Percentiles rank a stretch among this genome's conserved stretches.
Conservation (phyloP, 2,329 filamentous ascomycete species). For the Calonectria pseudoreteaudii region DNA sequence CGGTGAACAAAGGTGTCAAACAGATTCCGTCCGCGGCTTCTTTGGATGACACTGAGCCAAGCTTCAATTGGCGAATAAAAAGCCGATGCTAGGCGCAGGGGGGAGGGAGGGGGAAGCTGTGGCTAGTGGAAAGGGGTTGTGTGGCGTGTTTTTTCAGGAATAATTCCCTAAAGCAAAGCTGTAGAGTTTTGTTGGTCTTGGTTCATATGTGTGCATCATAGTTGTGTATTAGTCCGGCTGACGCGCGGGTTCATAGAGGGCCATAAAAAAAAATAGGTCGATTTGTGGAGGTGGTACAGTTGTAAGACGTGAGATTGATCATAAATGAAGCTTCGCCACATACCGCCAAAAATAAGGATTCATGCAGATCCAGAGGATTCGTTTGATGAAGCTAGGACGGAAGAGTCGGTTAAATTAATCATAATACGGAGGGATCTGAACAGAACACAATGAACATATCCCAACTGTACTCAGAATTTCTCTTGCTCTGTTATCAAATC, state of each 20-base stretch:
- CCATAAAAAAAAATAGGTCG: background rate
- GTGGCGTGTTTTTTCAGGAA: background rate
- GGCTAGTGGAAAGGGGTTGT: conserved; percentile 12
- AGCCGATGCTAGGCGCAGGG: conserved; percentile 19
- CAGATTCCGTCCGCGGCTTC: background rate
- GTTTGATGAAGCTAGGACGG: background rate
- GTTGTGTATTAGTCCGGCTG: background rate
- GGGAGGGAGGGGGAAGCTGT: background rate
- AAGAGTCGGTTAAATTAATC: background rate
- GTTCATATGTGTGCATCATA: background rate
- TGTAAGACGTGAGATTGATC: background rate
- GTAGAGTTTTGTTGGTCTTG: background rate
- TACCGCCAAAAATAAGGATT: background rate
- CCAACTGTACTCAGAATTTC: too few relatives aligned
- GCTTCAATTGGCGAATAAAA: conserved; percentile 29
- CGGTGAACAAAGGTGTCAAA: conserved; percentile 21
- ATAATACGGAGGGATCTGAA: background rate
- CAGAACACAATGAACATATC: too few relatives aligned
- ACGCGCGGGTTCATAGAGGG: background rate
- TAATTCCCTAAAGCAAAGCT: background rate
- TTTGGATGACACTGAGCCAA: background rate
- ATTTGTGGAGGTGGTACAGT: background rate
- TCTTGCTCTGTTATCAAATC: background rate
- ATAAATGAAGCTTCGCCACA: background rate
- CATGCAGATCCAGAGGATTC: background rate